Base-by-base conservation (phyloP, 306 rosid species). In the Castanea mollissima region DNA sequence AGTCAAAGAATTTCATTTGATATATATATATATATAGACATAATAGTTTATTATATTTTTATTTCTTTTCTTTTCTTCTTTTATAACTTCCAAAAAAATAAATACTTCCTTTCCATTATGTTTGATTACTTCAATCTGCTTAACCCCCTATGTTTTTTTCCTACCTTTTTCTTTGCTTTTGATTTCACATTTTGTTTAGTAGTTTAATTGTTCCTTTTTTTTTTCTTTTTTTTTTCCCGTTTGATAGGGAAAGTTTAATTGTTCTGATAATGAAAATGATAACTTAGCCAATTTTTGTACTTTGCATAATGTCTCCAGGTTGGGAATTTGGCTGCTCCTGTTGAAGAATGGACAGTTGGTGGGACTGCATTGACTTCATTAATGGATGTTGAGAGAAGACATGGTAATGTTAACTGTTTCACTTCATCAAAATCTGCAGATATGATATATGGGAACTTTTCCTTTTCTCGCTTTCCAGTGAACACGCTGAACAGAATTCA, bases 361-460 rank as follows among this genome's bases (percentile, higher is more conserved):
- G 99, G 99, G 75, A 96, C 97, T 15, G 94, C 98, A 75, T 91
- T 96, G 79, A 93, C 96, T 74, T 51, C 98, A 49, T 74, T 96
- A 74, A 96, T 96, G 99, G 99, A 96, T 10, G 98, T 93, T 60
- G 99, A 96, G 91, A 88, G 99, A 89, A 96, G 99, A 86, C 99
- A 96, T 51, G 99, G 99, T 96, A 86, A 38, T 21, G 55, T 55
- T 35, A 74, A 72, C 38, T 62, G 41, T 44, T 12, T 49, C 3
- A 14, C 56, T 76, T 31, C 35, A 2, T 64, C 41, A 6, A 7
- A 10, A 35, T 63, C 12, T 38, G 29, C 29, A 51, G 54, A 73
- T 76, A 29, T 73, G 59, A 27, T 56, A 73, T 52, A 44, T 55
- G 27, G 27, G 56, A 41, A 34, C 80, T 31, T 79, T 69, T 19